phyloP scores from a whole-genome alignment of 106 monocot genomes.

The Gastrodia elata region DNA sequence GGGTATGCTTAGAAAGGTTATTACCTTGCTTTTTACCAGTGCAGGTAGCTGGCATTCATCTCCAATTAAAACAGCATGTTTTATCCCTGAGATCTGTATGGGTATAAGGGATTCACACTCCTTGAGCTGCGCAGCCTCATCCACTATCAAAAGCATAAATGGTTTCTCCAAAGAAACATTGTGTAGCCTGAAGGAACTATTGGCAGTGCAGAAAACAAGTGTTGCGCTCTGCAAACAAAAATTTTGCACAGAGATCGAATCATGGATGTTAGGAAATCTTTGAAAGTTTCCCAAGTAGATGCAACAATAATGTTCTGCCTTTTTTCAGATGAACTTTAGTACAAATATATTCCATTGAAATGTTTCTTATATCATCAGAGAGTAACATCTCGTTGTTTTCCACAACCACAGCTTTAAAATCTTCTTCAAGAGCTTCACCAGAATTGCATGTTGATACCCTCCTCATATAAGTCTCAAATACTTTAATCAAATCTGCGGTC shows the following conservation, averaged over 20 bases:
- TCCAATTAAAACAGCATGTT: constrained; percentile 54
- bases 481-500: not conserved
- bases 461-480: not conserved
- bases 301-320: not conserved
- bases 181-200: constrained; percentile 36
- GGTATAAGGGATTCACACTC: constrained; percentile 69
- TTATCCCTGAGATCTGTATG: constrained; percentile 27
- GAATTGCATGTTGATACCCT: not conserved
- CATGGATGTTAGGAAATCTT: not conserved
- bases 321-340: not conserved
- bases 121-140: constrained; percentile 34
- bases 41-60: constrained; percentile 63
- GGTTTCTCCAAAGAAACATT: not conserved
- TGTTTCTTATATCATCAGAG: not conserved
- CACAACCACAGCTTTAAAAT: not conserved
- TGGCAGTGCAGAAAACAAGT: constrained; percentile 45
- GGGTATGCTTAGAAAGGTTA: not conserved
- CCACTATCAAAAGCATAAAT: constrained; percentile 21
- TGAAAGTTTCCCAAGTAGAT: not conserved
- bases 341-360: not conserved
- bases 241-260: not conserved
- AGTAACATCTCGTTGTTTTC: not conserved
- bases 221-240: constrained; percentile 30
- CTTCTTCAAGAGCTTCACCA: not conserved
- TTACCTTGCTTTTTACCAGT: constrained; percentile 23